These are phyloP conservation scores for Fusarium goolgardi DNA, from an alignment of 2,329 filamentous ascomycete genomes.

Conservation along the genomic window DNA sequence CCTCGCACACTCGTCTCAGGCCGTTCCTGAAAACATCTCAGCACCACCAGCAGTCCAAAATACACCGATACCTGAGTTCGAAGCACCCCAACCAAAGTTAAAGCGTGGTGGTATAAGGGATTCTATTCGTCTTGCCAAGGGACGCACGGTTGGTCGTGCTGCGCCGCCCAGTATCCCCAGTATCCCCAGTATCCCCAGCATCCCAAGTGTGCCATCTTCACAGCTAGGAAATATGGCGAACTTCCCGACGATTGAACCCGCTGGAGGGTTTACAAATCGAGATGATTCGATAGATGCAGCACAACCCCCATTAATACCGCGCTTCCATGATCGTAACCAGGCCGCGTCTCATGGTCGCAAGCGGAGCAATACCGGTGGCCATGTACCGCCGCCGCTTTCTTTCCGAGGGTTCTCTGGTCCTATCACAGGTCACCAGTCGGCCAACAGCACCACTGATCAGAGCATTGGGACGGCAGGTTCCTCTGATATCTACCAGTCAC, in stretches of 20 bases:
- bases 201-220: conserved; percentile 53
- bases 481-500: conserved; percentile 71
- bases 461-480: conserved; percentile 69
- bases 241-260: conserved; percentile 56
- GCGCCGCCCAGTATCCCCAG: conserved; percentile 66
- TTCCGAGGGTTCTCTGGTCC: conserved; percentile 83
- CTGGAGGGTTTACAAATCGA: conserved; percentile 54
- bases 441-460: conserved; percentile 68
- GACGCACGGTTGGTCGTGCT: conserved; percentile 60
- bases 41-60: conserved; percentile 59
- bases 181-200: conserved; percentile 63
- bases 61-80: conserved; percentile 63
- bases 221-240: conserved; percentile 52
- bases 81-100: conserved; percentile 59
- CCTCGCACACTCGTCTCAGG: conserved; percentile 87
- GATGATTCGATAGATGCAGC: conserved; percentile 70
- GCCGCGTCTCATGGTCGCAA: conserved; percentile 77
- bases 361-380: conserved; percentile 87
- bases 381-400: conserved; percentile 74
- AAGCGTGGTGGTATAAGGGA: conserved; percentile 77
- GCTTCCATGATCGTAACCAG: conserved; percentile 70
- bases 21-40: conserved; percentile 77
- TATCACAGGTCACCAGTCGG: conserved; percentile 57
- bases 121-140: conserved; percentile 89
- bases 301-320: conserved; percentile 77